A percentile compares a stretch with the other conserved stretches of the same genome.
Conservation (phyloP, 495 filamentous ascomycete species). For the Umbilicaria muhlenbergii region DNA sequence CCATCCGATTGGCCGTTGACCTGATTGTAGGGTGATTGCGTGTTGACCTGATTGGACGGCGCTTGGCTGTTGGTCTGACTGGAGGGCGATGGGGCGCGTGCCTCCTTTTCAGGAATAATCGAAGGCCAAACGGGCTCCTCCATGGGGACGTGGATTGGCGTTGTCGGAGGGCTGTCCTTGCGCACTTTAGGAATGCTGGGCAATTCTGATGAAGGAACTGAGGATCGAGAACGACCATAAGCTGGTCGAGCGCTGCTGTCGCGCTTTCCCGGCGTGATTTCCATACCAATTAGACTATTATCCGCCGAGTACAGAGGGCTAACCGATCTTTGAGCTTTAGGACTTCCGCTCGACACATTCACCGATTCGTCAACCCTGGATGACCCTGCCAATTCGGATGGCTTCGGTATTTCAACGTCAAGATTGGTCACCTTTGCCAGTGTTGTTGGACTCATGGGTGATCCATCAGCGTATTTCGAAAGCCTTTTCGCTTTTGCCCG, state of each 20-base stretch:
- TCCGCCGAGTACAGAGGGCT: too few relatives aligned
- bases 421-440: background rate
- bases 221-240: conserved; percentile 36
- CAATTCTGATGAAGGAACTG: conserved; percentile 37
- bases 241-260: conserved; percentile 19
- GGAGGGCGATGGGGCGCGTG: too few relatives aligned
- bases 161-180: conserved; percentile 23
- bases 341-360: too few relatives aligned
- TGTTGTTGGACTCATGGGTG: conserved; percentile 9
- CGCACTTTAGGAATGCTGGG: conserved; percentile 42
- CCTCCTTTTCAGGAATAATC: background rate
- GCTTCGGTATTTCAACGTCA: background rate
- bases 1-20: too few relatives aligned
- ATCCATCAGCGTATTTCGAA: conserved; percentile 27
- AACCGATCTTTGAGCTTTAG: too few relatives aligned
- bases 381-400: background rate
- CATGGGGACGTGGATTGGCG: conserved; percentile 13
- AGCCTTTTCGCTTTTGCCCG: conserved; percentile 38
- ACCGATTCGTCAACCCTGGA: too few relatives aligned
- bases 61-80: too few relatives aligned
- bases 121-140: conserved; percentile 7
- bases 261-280: conserved; percentile 5
- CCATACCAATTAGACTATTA: background rate
- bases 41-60: too few relatives aligned
- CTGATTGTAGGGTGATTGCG: too few relatives aligned